Base-by-base conservation (phyloP, 148 eudicot species). In the Oxyria digyna region DNA sequence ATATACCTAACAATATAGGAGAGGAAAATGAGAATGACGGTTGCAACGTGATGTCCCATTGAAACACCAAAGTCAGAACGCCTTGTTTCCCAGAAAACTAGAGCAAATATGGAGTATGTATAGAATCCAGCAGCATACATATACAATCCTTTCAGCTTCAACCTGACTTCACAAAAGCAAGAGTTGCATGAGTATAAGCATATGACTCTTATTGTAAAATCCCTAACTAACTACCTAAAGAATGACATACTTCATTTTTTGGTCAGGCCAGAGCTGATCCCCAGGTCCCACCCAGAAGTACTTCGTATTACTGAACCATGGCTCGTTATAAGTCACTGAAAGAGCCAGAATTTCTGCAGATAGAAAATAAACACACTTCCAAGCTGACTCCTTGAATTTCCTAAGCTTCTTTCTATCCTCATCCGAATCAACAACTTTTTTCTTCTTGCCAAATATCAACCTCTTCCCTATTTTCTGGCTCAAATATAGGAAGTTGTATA, bases 31-130 rank as follows among this genome's bases (percentile, higher is more conserved):
- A 93, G 89, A 62, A 89, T 73, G 67, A 79, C 73, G 55, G 95
- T 87, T 73, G 95, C 96, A 71, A 89, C 75, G 74, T 89, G 98
- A 80, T 93, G 98, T 21, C 91, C 80, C 98, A 93, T 93, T 29
- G 98, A 93, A 70, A 89, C 98, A 69, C 96, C 94, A 80, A 91
- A 91, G 65, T 91, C 97, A 70, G 88, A 80, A 49, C 97, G 97
- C 76, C 97, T 87, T 71, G 97, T 91, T 81, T 91, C 97, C 97
- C 97, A 91, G 71, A 87, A 91, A 50, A 91, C 72, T 54, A 91
- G 81, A 35, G 97, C 97, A 84, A 91, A 91, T 69, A 91, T 91
- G 35, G 97, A 85, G 75, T 91, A 91, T 41, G 91, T 78, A 48
- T 91, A 91, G 78, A 91, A 91, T 35, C 97, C 97, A 74, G 89